Evolutionary conservation across 495 filamentous ascomycete species (phyloP).

Genomic region (Viridothelium virens): DNA sequence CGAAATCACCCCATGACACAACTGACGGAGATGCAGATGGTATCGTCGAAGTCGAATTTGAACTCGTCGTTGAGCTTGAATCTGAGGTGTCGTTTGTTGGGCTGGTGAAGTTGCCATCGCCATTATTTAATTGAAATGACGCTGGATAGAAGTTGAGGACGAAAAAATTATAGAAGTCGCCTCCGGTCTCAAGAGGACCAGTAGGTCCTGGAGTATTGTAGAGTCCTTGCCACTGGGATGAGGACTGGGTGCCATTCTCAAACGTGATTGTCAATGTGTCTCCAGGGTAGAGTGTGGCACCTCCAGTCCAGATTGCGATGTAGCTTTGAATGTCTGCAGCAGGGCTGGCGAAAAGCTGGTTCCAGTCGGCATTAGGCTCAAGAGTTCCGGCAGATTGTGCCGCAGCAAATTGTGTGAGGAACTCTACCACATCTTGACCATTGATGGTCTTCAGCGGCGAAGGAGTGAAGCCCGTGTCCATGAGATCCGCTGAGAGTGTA

Average conservation of each 20-base stretch:
- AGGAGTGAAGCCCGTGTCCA: not conserved
- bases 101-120: not conserved
- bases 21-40: not conserved
- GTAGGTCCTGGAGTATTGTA: too few relatives aligned
- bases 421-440: conserved; percentile 36
- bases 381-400: conserved; percentile 37
- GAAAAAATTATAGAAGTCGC: too few relatives aligned
- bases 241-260: too few relatives aligned
- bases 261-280: too few relatives aligned
- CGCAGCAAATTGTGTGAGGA: conserved; percentile 37
- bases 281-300: too few relatives aligned
- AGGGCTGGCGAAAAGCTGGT: too few relatives aligned
- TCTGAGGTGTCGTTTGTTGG: not conserved
- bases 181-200: too few relatives aligned
- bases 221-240: too few relatives aligned
- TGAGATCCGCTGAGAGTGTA: not conserved
- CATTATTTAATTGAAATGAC: too few relatives aligned
- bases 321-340: too few relatives aligned
- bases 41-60: not conserved
- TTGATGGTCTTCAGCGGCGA: conserved; percentile 42
- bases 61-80: not conserved
- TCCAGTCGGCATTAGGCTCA: conserved; percentile 26
- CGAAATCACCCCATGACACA: not conserved
- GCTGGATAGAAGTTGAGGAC: too few relatives aligned
- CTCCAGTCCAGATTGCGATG: too few relatives aligned